A percentile compares a stretch with the other conserved stretches of the same genome.
phyloP scores from a whole-genome alignment of 495 filamentous ascomycete species.

The Xylaria palmicola region DNA sequence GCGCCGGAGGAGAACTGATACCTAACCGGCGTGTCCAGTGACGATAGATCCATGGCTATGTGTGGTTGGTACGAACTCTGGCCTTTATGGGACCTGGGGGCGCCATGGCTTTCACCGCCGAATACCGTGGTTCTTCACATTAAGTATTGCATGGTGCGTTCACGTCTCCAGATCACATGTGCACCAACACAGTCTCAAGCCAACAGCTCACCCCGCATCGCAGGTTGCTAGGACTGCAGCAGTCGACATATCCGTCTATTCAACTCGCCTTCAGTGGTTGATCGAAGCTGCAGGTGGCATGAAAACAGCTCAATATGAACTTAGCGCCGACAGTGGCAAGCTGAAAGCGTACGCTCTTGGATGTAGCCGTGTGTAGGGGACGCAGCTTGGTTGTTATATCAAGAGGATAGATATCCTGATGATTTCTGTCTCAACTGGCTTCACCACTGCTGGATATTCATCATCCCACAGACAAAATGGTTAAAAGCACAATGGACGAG shows the following conservation, averaged over 20 bases:
- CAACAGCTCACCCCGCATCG: background rate
- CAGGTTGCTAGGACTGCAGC: background rate
- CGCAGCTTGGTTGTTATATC: background rate
- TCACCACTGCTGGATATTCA: background rate
- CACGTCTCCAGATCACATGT: background rate
- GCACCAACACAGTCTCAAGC: background rate
- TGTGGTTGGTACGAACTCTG: background rate
- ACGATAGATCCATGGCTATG: background rate
- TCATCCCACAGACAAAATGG: background rate
- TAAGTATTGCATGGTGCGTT: background rate
- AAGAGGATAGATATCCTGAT: background rate
- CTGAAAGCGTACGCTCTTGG: background rate
- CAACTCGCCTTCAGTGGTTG: background rate
- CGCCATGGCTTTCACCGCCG: background rate
- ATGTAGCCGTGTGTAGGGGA: background rate
- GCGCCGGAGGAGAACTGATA: background rate
- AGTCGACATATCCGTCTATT: background rate
- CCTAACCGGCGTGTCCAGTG: background rate
- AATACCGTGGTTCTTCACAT: background rate
- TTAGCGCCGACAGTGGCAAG: background rate
- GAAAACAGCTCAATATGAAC: background rate
- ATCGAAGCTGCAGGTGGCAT: background rate
- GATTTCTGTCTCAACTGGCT: background rate
- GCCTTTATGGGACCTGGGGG: background rate
- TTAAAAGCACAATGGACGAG: constrained; percentile 5